Evolutionary conservation across 192 early-diverging fungal species (phyloP).

Genomic region (Geosiphon pyriformis): DNA sequence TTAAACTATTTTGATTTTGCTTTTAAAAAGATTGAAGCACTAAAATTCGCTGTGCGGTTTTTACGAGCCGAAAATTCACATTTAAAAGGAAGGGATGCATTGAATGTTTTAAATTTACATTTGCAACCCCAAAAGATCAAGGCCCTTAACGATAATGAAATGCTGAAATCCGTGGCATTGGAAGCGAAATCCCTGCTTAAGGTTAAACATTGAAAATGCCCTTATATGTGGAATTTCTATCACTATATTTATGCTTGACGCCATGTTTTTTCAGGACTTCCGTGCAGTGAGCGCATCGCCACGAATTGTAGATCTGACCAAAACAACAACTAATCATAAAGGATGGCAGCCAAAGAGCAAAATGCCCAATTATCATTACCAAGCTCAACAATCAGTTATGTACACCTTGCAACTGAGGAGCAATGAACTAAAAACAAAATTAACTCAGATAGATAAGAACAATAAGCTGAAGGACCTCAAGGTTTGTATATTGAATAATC

Average conservation of each 20-base stretch:
- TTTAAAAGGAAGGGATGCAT: conserved; percentile 57
- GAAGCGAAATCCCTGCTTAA: conserved; percentile 46
- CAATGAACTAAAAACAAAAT: conserved; percentile 38
- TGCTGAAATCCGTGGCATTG: conserved; percentile 36
- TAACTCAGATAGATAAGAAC: conserved; percentile 14
- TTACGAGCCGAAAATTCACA: conserved; percentile 79
- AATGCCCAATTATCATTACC: conserved; percentile 49
- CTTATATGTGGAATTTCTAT: too few species aligned
- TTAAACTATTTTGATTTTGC: neutral
- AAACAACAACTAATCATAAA: conserved; percentile 23
- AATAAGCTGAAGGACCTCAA: conserved; percentile 6
- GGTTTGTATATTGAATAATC: conserved; percentile 9
- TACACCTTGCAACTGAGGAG: conserved; percentile 49
- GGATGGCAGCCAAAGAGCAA: conserved; percentile 45
- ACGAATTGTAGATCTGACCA: conserved; percentile 44
- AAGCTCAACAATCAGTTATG: conserved; percentile 47
- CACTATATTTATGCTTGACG: neutral
- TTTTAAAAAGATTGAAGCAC: conserved; percentile 59
- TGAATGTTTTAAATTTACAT: conserved; percentile 34
- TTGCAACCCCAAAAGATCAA: neutral
- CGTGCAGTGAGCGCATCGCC: conserved; percentile 42
- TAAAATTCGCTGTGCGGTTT: conserved; percentile 71
- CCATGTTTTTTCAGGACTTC: conserved; percentile 34
- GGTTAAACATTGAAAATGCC: too few species aligned
- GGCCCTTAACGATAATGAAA: conserved; percentile 3